Base-by-base conservation (phyloP, 352 stramenopile genomes). In the Globisporangium okanoganense region DNA sequence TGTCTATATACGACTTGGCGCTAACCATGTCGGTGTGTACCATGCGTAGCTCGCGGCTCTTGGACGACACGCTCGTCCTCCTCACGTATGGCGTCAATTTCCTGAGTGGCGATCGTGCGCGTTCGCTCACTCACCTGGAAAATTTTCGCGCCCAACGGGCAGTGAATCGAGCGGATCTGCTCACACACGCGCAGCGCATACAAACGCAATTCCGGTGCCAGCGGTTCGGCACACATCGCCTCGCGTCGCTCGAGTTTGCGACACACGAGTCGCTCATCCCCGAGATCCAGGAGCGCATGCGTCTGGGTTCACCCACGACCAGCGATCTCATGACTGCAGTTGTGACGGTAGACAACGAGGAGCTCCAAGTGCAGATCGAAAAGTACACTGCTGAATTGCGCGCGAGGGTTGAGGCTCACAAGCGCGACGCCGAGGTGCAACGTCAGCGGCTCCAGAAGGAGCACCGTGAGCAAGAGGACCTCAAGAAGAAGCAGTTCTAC, bases 61-160 rank as follows among this genome's bases (percentile, higher is more conserved):
- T 81, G 38, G 71, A 79, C 45, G 79, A 86, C 61, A 76, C 68
- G 2, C 57, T 83, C n/a, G 69, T 80, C 20, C 49, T 88, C 51
- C 50, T 80, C 9, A 80, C 65, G 41, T 85, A 79, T 41, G 79
- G 79, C 18, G 56, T 47, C 24, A 62, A 65, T 43, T 85, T 71
- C 50, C 58, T 88, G 10, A 55, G 66, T 5, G 59, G 55, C 27
- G 29, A 66, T 41, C 49, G 62, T 12, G 59, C 52, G 3, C 62
- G 41, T 25, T 56, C 51, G 20, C 31, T 66, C 5, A 13, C 69
- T 10, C 66, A 70, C 2, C 7, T 76, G 10, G 33, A 67, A 5
- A 24, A 33, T 0, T 25, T 60, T 9, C 71, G 58, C 20, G 16
- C 40, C 0, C 45, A 56, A n/a, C 60, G 66, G 4, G 58, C 55